Base-by-base conservation (phyloP, 768 basidiomycete genomes). In the Megacollybia marginata region DNA sequence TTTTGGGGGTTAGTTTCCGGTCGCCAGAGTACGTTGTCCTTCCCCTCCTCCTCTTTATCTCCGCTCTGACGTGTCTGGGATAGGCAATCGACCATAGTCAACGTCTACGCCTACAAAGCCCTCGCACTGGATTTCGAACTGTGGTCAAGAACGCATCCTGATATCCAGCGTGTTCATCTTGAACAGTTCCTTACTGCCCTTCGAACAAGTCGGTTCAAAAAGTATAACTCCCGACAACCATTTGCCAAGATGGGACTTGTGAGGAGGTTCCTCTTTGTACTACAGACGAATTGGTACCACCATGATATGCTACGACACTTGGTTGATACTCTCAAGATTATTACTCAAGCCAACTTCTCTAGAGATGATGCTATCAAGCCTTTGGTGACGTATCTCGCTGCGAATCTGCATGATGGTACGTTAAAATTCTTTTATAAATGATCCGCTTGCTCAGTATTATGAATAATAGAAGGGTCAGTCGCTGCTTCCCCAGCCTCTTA, bases 81-180 rank as follows among this genome's bases (percentile, higher is more conserved):
- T 43, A 93, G 91, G 31, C 75, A 79, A 49, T 93, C 94, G 1
- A 90, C 88, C 0, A 74, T 97, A 31, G 78, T 83, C 46, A 95
- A 95, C 58, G 72, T 82, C 5, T 72, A 85, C 1, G 93, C 88
- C 5, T 95, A 96, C 62, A 76, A 78, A 42, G 78, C 83, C 4
- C 77, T 97, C 44, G 90, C 89, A 0, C 78, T 97, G 1, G 92
- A 95, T 57, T 90, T 97, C 54, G 85, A 91, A 47, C 79, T 96
- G 10, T 97, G 94, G 94, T 81, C 88, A 0, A 75, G 69, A 32
- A 82, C 87, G 0, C 72, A 73, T 4, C 60, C 69, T 15, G 88
- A 89, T 45, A 81, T 96, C n/a, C 88, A 91, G 57, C 74, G 73
- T 4, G 76, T 82, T 11, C 85, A 92, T 56, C 70, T 94, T 0